Conservation (phyloP, 2,329 filamentous ascomycete species). For the Dendryphion nanum region DNA sequence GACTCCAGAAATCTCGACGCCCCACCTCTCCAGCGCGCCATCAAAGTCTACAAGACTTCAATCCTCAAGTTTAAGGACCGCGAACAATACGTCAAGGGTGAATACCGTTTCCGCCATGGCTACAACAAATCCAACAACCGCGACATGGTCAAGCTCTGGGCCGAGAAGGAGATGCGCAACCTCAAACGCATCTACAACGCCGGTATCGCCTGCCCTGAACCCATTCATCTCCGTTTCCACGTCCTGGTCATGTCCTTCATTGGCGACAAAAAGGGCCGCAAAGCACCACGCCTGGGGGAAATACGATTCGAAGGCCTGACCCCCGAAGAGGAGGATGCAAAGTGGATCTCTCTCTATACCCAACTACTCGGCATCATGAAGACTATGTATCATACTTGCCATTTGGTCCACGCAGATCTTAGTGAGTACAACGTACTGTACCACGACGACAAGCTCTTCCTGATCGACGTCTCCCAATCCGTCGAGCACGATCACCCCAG, state of each 20-base stretch:
- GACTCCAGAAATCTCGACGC: slow-evolving; percentile 47
- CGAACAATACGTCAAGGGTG: slow-evolving; percentile 91
- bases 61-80: slow-evolving; percentile 98
- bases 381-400: slow-evolving; percentile 87
- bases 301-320: slow-evolving; percentile 71
- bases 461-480: slow-evolving; percentile 97
- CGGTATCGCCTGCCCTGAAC: slow-evolving; percentile 87
- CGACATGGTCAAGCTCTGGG: slow-evolving; percentile 98
- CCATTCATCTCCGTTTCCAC: slow-evolving; percentile 85
- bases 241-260: slow-evolving; percentile 94
- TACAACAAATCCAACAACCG: slow-evolving; percentile 94
- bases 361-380: slow-evolving; percentile 88
- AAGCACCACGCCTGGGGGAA: slow-evolving; percentile 85
- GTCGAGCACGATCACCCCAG: slow-evolving; percentile 96
- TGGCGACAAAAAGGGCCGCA: slow-evolving; percentile 80
- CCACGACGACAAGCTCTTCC: slow-evolving; percentile 76
- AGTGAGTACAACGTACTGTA: slow-evolving; percentile 98
- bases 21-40: slow-evolving; percentile 68
- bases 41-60: slow-evolving; percentile 99
- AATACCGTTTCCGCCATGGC: slow-evolving; percentile 85
- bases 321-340: slow-evolving; percentile 53
- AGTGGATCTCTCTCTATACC: slow-evolving; percentile 77
- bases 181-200: slow-evolving; percentile 78
- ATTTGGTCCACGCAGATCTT: slow-evolving; percentile 90
- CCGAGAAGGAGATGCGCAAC: slow-evolving; percentile 97